Conservation (phyloP, 768 basidiomycete genomes). For the Podaxis pistillaris region DNA sequence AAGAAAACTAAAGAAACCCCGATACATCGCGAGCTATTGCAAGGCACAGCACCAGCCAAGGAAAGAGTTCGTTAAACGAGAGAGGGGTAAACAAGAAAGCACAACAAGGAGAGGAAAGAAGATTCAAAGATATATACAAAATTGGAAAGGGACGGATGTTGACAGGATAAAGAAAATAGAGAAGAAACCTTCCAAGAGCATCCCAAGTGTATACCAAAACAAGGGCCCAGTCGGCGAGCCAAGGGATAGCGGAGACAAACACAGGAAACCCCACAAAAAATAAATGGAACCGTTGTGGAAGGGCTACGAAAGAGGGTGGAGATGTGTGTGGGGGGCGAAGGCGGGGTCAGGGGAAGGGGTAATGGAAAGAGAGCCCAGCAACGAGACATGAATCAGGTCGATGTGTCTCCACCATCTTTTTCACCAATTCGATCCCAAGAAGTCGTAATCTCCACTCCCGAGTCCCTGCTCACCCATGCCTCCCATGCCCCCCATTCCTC, state of each 20-base stretch:
- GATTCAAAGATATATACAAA: not conserved
- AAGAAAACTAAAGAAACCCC: conserved; percentile 13
- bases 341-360: not conserved
- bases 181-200: not conserved
- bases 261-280: not conserved
- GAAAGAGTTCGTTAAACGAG: not conserved
- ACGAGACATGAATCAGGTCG: not conserved
- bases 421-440: conserved; percentile 8
- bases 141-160: too few relatives aligned
- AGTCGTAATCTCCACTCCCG: conserved; percentile 10
- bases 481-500: conserved; percentile 4
- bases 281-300: not conserved
- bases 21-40: not conserved
- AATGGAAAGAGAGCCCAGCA: not conserved
- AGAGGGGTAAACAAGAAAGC: conserved; percentile 5
- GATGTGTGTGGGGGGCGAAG: not conserved
- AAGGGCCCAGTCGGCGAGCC: not conserved
- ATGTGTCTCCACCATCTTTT: not conserved
- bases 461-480: conserved; percentile 13
- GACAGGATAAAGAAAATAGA: not conserved
- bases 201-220: conserved; percentile 5
- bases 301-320: not conserved
- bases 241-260: not conserved
- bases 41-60: not conserved
- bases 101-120: not conserved